phyloP scores from a whole-genome alignment of 768 basidiomycete genomes.

The Amanita molliuscula region DNA sequence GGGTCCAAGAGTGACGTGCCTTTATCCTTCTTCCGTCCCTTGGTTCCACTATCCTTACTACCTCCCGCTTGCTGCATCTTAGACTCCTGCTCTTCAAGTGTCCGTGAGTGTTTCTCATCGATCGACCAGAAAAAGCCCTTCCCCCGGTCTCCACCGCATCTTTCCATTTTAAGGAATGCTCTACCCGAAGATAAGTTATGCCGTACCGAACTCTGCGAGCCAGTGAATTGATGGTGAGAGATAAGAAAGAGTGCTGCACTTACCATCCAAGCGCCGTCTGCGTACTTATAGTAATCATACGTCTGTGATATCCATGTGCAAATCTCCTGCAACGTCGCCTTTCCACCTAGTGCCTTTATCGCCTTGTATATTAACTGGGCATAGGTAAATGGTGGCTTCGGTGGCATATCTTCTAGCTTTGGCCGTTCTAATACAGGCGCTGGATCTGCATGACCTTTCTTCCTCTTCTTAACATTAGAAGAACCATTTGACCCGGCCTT shows the following conservation, averaged over 20 bases:
- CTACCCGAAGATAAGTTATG: slow-evolving; percentile 91
- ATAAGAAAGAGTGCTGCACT: slow-evolving; percentile 16
- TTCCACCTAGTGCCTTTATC: slow-evolving; percentile 70
- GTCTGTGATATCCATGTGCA: slow-evolving; percentile 85
- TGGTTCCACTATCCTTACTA: slow-evolving; percentile 21
- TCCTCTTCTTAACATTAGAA: slow-evolving; percentile 54
- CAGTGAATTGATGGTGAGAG: neutral
- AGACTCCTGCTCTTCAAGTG: slow-evolving; percentile 61
- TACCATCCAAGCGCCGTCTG: slow-evolving; percentile 90
- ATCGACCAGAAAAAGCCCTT: slow-evolving; percentile 94
- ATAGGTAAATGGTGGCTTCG: slow-evolving; percentile 86
- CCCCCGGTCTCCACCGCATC: slow-evolving; percentile 74
- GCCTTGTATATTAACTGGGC: slow-evolving; percentile 87
- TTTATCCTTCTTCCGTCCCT: slow-evolving; percentile 55
- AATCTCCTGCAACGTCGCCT: slow-evolving; percentile 87
- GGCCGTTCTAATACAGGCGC: slow-evolving; percentile 28
- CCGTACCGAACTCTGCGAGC: slow-evolving; percentile 77
- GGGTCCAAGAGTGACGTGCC: slow-evolving; percentile 41
- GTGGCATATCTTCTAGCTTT: slow-evolving; percentile 69
- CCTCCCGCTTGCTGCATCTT: slow-evolving; percentile 33
- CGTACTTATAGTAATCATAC: slow-evolving; percentile 85
- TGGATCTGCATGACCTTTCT: slow-evolving; percentile 45
- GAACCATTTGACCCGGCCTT: slow-evolving; percentile 13
- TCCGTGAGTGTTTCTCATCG: slow-evolving; percentile 61
- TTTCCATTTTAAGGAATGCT: slow-evolving; percentile 86